Percentiles rank a stretch among this genome's conserved stretches.
Conservation (phyloP, 2,329 filamentous ascomycete species). For the Diplodia seriata region DNA sequence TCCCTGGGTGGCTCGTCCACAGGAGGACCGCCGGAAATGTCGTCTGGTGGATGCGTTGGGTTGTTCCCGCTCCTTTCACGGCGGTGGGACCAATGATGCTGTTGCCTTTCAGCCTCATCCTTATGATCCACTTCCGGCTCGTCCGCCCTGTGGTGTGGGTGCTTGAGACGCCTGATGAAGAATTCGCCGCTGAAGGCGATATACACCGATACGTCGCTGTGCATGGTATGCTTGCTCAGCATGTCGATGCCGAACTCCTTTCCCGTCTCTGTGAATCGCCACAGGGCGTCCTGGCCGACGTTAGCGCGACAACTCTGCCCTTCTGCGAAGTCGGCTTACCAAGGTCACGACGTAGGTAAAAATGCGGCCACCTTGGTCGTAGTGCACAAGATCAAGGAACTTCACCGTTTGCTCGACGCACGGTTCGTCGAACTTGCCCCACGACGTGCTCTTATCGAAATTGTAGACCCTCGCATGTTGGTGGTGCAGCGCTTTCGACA, state of each 20-base stretch:
- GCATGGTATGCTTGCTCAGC: slow-evolving; percentile 95
- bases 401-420: slow-evolving; percentile 75
- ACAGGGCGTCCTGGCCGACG: slow-evolving; percentile 67
- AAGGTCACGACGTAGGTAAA: slow-evolving; percentile 93
- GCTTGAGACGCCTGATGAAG: slow-evolving; percentile 75
- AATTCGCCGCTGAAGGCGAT: slow-evolving; percentile 94
- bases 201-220: slow-evolving; percentile 89
- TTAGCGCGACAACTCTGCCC: background rate
- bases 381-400: slow-evolving; percentile 86
- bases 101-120: slow-evolving; percentile 38
- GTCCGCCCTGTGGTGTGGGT: slow-evolving; percentile 48
- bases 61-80: slow-evolving; percentile 14
- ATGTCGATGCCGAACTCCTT: slow-evolving; percentile 95
- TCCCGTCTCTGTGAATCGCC: slow-evolving; percentile 93
- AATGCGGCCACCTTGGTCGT: slow-evolving; percentile 81
- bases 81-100: slow-evolving; percentile 13
- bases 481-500: slow-evolving; percentile 86
- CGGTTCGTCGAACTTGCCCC: slow-evolving; percentile 70
- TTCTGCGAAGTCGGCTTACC: background rate
- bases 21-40: slow-evolving; percentile 56
- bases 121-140: slow-evolving; percentile 35
- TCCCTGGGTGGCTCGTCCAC: slow-evolving; percentile 56
- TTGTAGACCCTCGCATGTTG: slow-evolving; percentile 91
- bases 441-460: slow-evolving; percentile 77
- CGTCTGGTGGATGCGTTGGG: slow-evolving; percentile 59